A percentile compares a stretch with the other conserved stretches of the same genome.
These are phyloP conservation scores for Knufia fluminis DNA, from an alignment of 2,329 filamentous ascomycete genomes.

Conservation along the genomic window DNA sequence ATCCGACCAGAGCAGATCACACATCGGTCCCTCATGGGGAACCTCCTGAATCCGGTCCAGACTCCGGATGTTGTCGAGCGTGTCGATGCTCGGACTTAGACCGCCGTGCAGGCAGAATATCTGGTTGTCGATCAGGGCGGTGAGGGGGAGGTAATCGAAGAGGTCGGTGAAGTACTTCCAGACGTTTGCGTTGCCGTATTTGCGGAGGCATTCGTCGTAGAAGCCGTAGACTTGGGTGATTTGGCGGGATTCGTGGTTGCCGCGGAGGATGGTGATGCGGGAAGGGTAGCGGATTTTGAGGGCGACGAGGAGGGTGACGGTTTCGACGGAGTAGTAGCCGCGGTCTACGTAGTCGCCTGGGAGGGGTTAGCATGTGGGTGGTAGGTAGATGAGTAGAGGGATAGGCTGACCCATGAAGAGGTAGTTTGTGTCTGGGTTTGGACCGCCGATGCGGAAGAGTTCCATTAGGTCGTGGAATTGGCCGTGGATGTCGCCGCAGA, in stretches of 20 bases:
- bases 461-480: conserved; percentile 99
- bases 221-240: conserved; percentile 99
- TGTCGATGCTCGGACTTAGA: conserved; percentile 90
- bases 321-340: conserved; percentile 98
- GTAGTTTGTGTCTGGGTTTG: conserved; percentile 97
- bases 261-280: conserved; percentile 95
- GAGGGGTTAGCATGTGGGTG: conserved; percentile 13
- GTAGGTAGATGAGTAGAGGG: conserved; percentile 14
- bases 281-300: conserved; percentile 97
- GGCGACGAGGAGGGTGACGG: conserved; percentile 87
- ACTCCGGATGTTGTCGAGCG: conserved; percentile 87
- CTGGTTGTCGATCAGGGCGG: conserved; percentile 96
- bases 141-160: conserved; percentile 96
- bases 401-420: conserved; percentile 81
- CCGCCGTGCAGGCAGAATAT: conserved; percentile 98
- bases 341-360: conserved; percentile 94
- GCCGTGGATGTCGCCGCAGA: conserved; percentile 97
- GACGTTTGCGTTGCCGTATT: conserved; percentile 97
- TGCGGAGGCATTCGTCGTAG: conserved; percentile 97
- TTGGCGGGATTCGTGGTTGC: conserved; percentile 97
- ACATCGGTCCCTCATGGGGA: conserved; percentile 96
- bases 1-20: conserved; percentile 95
- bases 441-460: conserved; percentile 96
- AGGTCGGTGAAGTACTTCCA: conserved; percentile 99
- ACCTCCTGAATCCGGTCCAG: conserved; percentile 97